phyloP scores from a whole-genome alignment of 495 filamentous ascomycete genomes.

The Penicillium manginii region DNA sequence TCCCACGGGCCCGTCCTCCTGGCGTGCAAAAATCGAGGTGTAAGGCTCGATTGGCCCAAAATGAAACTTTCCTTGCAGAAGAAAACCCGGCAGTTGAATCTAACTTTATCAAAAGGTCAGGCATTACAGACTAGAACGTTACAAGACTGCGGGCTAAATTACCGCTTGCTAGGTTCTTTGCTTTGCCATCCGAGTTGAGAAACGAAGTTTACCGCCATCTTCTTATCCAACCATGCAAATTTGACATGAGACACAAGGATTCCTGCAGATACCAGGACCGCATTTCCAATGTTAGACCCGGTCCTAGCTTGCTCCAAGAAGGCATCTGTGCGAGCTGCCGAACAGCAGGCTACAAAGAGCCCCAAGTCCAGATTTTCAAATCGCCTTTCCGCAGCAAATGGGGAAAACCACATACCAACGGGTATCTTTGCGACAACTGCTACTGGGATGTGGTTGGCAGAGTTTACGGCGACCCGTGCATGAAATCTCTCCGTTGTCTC shows the following conservation, averaged over 20 bases:
- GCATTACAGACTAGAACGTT: not conserved
- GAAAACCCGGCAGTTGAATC: not conserved
- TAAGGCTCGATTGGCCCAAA: not conserved
- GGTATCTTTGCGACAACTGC: slow-evolving; percentile 29
- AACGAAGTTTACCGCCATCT: slow-evolving; percentile 28
- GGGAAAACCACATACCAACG: slow-evolving; percentile 19
- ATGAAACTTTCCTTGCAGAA: not conserved
- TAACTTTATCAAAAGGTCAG: not conserved
- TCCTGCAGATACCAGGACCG: slow-evolving; percentile 10
- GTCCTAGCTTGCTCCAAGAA: not conserved
- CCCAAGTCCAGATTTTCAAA: not conserved
- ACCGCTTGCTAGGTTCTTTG: slow-evolving; percentile 20
- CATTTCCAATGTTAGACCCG: not conserved
- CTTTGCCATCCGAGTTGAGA: slow-evolving; percentile 29
- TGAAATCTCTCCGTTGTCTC: slow-evolving; percentile 23
- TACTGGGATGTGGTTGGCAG: slow-evolving; percentile 18
- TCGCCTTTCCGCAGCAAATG: slow-evolving; percentile 29
- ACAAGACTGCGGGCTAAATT: not conserved
- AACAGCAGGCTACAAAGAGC: not conserved
- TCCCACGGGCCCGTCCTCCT: not conserved
- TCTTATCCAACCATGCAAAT: slow-evolving; percentile 34
- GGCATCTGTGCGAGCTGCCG: not conserved
- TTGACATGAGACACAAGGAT: slow-evolving; percentile 14
- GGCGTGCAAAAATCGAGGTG: not conserved
- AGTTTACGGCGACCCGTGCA: not conserved